Evolutionary conservation across 2,329 filamentous ascomycete species (phyloP).

Genomic region (Pestalotiopsis sp.): DNA sequence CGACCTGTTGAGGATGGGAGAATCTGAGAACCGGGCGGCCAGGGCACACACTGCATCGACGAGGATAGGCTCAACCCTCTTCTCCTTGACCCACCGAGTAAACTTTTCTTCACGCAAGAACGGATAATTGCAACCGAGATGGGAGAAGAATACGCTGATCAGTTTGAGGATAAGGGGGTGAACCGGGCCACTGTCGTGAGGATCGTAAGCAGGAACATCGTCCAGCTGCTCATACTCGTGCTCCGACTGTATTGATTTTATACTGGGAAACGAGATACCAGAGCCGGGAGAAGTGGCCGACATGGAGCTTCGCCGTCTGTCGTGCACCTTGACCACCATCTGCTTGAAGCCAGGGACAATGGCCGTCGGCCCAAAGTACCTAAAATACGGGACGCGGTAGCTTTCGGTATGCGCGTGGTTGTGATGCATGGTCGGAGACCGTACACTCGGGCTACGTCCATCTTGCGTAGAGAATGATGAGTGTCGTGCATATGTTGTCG

Average conservation of each 20-base stretch:
- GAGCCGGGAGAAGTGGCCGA: slow-evolving; percentile 55
- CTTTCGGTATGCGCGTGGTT: slow-evolving; percentile 55
- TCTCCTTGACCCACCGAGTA: slow-evolving; percentile 75
- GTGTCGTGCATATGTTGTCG: slow-evolving; percentile 29
- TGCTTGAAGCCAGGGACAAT: slow-evolving; percentile 93
- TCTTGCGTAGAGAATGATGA: slow-evolving; percentile 44
- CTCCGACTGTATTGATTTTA: slow-evolving; percentile 43
- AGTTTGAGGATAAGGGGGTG: slow-evolving; percentile 76
- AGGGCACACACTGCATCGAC: slow-evolving; percentile 86
- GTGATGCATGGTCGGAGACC: slow-evolving; percentile 49
- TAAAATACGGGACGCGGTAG: slow-evolving; percentile 81
- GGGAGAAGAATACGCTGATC: slow-evolving; percentile 78
- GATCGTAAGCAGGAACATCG: slow-evolving; percentile 75
- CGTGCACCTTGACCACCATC: slow-evolving; percentile 80
- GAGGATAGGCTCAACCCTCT: slow-evolving; percentile 79
- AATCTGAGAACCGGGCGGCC: slow-evolving; percentile 77
- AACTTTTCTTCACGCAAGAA: slow-evolving; percentile 78
- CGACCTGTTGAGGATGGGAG: slow-evolving; percentile 52
- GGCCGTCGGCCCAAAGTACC: slow-evolving; percentile 88
- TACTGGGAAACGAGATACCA: slow-evolving; percentile 30
- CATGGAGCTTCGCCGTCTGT: slow-evolving; percentile 64
- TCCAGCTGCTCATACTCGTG: slow-evolving; percentile 47
- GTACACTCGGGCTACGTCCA: slow-evolving; percentile 39
- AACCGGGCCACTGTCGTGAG: slow-evolving; percentile 69
- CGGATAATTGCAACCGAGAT: slow-evolving; percentile 84